Percentiles rank a stretch among this genome's conserved stretches.
Conservation (phyloP, 2,329 filamentous ascomycete species). For the Monilinia fructigena region DNA sequence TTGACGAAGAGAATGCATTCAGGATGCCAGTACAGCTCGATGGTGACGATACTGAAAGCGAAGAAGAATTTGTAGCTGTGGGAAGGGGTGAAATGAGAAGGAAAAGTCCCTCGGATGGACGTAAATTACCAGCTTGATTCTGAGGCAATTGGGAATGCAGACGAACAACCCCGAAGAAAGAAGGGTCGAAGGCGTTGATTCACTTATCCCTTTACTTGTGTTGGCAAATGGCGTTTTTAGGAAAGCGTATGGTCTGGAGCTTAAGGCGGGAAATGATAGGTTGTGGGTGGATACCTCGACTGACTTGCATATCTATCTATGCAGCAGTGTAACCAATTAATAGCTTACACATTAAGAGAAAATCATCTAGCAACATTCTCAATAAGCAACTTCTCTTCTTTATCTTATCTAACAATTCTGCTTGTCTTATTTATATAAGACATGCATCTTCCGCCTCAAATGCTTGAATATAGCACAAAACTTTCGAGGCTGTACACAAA, state of each 20-base stretch:
- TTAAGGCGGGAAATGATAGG: conserved; percentile 8
- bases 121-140: conserved; percentile 65
- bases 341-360: conserved; percentile 23
- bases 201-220: not conserved
- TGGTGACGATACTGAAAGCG: conserved; percentile 89
- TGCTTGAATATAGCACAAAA: not conserved
- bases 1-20: conserved; percentile 62
- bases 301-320: conserved; percentile 23
- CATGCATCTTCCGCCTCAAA: not conserved
- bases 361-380: conserved; percentile 14
- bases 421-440: conserved; percentile 8
- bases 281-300: conserved; percentile 15
- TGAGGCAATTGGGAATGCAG: conserved; percentile 43
- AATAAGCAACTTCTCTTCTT: conserved; percentile 13
- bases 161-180: conserved; percentile 42
- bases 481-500: conserved; percentile 1
- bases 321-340: conserved; percentile 21
- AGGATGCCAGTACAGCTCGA: conserved; percentile 92
- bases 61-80: conserved; percentile 76
- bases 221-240: conserved; percentile 2
- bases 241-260: conserved; percentile 13
- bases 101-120: conserved; percentile 74
- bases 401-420: conserved; percentile 22
- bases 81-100: conserved; percentile 80
- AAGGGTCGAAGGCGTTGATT: conserved; percentile 31